Conservation (phyloP, 108 stramenopile genomes). For the Cyclotella sp. region DNA sequence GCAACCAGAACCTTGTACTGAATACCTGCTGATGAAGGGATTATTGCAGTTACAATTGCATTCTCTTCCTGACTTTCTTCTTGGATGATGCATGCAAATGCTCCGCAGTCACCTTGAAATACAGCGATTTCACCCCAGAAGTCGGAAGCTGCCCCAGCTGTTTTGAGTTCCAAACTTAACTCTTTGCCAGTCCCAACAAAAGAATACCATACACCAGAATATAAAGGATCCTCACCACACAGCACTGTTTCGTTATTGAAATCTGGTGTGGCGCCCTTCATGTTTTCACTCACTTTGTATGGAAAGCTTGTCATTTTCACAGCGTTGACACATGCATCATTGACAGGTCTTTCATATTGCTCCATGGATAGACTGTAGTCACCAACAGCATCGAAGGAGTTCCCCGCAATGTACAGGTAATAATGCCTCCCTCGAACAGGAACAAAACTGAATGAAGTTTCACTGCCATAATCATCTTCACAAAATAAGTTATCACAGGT, state of each 20-base stretch:
- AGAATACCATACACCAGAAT: constrained; percentile 13
- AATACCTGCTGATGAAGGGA: neutral
- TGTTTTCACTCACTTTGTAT: neutral
- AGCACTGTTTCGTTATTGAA: neutral
- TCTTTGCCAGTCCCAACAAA: constrained; percentile 8
- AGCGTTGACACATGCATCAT: constrained; percentile 8
- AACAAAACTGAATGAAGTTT: neutral
- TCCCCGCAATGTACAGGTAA: constrained; percentile 2
- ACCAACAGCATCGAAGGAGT: constrained; percentile 7
- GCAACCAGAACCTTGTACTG: constrained; percentile 11
- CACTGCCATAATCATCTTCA: constrained; percentile 6
- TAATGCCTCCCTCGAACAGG: neutral
- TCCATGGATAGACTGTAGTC: constrained; percentile 1
- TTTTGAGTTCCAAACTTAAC: constrained; percentile 10
- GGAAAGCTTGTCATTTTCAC: constrained; percentile 5
- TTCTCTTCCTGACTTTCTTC: neutral
- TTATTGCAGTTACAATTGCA: neutral
- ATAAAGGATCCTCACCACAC: constrained; percentile 6
- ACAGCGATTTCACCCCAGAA: constrained; percentile 10
- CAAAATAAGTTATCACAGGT: constrained; percentile 10
- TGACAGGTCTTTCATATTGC: constrained; percentile 5
- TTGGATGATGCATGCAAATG: constrained; percentile 7
- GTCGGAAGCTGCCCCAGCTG: neutral
- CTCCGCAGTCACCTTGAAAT: constrained; percentile 8
- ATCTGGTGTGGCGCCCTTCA: constrained; percentile 6